phyloP scores from a whole-genome alignment of 1,284 basidiomycete species.

The Agaricales sp. region DNA sequence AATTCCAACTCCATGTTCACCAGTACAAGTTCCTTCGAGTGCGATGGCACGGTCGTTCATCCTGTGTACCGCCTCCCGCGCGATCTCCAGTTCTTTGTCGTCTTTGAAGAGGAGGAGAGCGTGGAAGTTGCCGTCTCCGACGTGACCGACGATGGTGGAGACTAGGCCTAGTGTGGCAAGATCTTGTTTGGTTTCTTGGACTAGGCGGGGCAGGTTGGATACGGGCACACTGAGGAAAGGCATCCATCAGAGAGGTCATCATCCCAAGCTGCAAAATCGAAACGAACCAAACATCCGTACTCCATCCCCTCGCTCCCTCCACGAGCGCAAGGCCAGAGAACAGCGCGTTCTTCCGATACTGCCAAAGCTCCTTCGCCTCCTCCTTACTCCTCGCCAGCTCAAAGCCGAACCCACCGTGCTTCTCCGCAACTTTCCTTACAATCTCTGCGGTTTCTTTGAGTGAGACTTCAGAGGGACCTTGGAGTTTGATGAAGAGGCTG shows the following conservation, averaged over 20 bases:
- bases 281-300: conserved; percentile 79
- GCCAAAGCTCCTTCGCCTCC: conserved; percentile 76
- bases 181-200: conserved; percentile 71
- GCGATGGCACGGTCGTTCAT: conserved; percentile 68
- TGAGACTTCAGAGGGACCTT: conserved; percentile 53
- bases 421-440: conserved; percentile 45
- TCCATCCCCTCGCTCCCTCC: conserved; percentile 61
- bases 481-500: conserved; percentile 83
- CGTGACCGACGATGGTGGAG: conserved; percentile 70
- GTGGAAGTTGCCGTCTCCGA: conserved; percentile 70
- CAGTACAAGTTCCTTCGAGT: conserved; percentile 74
- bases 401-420: conserved; percentile 64
- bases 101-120: conserved; percentile 50
- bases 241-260: conserved; percentile 5
- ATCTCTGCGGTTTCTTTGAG: conserved; percentile 55
- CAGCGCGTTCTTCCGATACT: conserved; percentile 77
- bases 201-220: conserved; percentile 65
- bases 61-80: conserved; percentile 44
- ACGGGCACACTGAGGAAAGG: conserved; percentile 56
- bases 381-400: conserved; percentile 55
- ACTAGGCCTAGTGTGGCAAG: conserved; percentile 46
- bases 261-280: not conserved
- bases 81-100: conserved; percentile 46
- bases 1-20: conserved; percentile 86
- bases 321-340: conserved; percentile 60